Evolutionary conservation across 495 filamentous ascomycete genomes (phyloP).

Genomic region (Staphylotrichum longicolle): DNA sequence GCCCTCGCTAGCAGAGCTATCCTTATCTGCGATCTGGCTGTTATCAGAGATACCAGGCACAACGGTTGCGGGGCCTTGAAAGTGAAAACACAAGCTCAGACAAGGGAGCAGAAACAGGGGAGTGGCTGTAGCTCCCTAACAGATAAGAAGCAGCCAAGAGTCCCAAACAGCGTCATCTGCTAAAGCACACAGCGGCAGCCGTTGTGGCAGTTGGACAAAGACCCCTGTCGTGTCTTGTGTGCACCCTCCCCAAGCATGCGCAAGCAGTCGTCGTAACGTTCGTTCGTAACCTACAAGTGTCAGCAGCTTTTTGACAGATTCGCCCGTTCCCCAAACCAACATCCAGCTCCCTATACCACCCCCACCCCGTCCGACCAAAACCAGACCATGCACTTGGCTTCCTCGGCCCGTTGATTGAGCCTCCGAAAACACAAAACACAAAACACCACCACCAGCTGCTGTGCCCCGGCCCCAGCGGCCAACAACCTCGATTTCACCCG

Average conservation of each 20-base stretch:
- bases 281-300: neutral
- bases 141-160: slow-evolving; percentile 11
- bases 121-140: neutral
- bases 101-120: neutral
- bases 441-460: too few relatives aligned
- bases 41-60: slow-evolving; percentile 1
- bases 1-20: neutral
- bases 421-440: too few relatives aligned
- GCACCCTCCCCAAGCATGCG: neutral
- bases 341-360: too few relatives aligned
- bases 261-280: slow-evolving; percentile 4
- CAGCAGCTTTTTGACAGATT: neutral
- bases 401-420: too few relatives aligned
- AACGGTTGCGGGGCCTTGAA: neutral
- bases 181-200: slow-evolving; percentile 2
- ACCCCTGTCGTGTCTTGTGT: slow-evolving; percentile 12
- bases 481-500: neutral
- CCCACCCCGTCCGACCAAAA: too few relatives aligned
- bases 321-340: too few relatives aligned
- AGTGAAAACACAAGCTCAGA: neutral
- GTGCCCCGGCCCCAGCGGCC: too few relatives aligned
- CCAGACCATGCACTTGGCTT: too few relatives aligned
- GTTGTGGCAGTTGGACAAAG: slow-evolving; percentile 3
- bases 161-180: slow-evolving; percentile 8
- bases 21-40: neutral